phyloP scores from a whole-genome alignment of 371 early-diverging fungal genomes.

The Catenaria anguillulae region DNA sequence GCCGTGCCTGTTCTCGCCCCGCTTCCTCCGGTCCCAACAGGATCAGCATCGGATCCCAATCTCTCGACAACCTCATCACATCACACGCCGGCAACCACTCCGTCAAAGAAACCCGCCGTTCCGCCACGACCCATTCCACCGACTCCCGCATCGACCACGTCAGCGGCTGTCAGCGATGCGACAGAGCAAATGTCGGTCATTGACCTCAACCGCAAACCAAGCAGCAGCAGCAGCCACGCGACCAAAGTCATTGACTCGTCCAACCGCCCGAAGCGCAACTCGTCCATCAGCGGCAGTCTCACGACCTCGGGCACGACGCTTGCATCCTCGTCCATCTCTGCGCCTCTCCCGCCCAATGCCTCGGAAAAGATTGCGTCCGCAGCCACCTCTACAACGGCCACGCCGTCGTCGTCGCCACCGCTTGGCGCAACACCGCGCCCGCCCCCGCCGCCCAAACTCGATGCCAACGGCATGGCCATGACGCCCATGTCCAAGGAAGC shows the following conservation, averaged over 20 bases:
- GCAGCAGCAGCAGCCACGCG: too few species aligned
- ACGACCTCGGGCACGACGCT: too few species aligned
- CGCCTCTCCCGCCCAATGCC: too few species aligned
- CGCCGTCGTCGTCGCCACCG: slow-evolving; percentile 6
- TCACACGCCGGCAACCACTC: not conserved
- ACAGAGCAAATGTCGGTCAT: too few species aligned
- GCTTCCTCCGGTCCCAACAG: not conserved
- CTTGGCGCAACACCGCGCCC: slow-evolving; percentile 9
- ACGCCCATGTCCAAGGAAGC: slow-evolving; percentile 37
- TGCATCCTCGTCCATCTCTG: too few species aligned
- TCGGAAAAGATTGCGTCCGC: not conserved
- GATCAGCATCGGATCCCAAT: too few species aligned
- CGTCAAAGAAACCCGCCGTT: too few species aligned
- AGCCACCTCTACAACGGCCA: not conserved
- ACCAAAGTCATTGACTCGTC: slow-evolving; percentile 5
- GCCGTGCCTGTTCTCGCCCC: not conserved
- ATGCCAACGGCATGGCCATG: too few species aligned
- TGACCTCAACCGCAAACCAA: slow-evolving; percentile 6
- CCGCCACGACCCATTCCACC: too few species aligned
- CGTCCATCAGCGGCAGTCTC: not conserved
- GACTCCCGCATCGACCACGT: too few species aligned
- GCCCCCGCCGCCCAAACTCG: slow-evolving; percentile 11
- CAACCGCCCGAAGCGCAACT: slow-evolving; percentile 15
- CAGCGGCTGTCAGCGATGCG: too few species aligned
- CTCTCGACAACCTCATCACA: too few species aligned